A percentile compares a stretch with the other conserved stretches of the same genome.
These are phyloP conservation scores for Adansonia digitata DNA, from an alignment of 345 rosid genomes.

Conservation along the genomic window DNA sequence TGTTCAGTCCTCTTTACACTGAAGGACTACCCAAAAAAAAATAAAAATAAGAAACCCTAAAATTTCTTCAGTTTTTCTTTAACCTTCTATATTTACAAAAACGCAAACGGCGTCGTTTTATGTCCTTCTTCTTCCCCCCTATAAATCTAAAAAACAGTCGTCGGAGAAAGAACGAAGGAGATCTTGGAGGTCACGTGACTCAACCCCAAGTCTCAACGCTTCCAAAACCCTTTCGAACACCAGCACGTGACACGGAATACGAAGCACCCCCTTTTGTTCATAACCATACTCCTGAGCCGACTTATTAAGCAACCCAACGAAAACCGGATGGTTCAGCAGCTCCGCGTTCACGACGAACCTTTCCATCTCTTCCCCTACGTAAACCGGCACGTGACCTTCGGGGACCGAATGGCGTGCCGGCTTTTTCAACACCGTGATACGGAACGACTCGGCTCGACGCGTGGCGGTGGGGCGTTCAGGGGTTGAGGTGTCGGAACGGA, in stretches of 20 bases:
- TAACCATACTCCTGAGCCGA: conserved; percentile 4
- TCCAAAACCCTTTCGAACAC: conserved; percentile 2
- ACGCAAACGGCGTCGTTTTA: not conserved
- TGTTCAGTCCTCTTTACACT: conserved; percentile 5
- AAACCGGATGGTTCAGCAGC: conserved; percentile 4
- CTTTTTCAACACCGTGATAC: not conserved
- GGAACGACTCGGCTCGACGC: not conserved
- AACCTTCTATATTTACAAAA: conserved; percentile 1
- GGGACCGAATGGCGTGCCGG: not conserved
- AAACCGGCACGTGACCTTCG: not conserved
- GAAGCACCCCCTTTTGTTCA: conserved; percentile 1
- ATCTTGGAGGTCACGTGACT: conserved; percentile 6
- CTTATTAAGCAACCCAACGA: not conserved
- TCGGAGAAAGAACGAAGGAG: conserved; percentile 1
- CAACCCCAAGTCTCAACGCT: conserved; percentile 4
- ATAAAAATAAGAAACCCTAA: not conserved
- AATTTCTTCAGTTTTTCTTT: not conserved
- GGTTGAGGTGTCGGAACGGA: not conserved
- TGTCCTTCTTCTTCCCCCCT: not conserved
- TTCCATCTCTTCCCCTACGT: not conserved
- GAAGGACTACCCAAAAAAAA: not conserved
- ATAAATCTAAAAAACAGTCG: not conserved
- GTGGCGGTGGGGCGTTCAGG: not conserved
- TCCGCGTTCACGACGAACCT: conserved; percentile 1
- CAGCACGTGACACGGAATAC: conserved; percentile 3